These are phyloP conservation scores for Pseudogymnoascus sp. DNA, from an alignment of 2,329 filamentous ascomycete genomes.

Conservation along the genomic window DNA sequence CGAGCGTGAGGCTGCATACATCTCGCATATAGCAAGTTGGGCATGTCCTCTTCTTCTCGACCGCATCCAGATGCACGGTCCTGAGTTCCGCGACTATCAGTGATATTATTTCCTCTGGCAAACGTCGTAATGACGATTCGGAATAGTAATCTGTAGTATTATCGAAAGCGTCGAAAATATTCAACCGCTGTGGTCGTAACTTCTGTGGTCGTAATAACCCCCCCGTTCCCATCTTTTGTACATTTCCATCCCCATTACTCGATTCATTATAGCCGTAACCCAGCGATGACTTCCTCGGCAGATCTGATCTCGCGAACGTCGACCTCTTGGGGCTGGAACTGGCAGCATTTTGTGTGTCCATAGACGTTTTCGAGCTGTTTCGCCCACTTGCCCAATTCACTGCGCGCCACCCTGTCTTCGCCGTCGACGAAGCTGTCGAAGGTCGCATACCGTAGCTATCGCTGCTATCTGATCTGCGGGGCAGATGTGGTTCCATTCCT, in stretches of 20 bases:
- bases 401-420: not conserved
- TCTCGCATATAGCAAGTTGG: constrained; percentile 62
- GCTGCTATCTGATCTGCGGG: not conserved
- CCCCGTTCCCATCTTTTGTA: not conserved
- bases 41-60: constrained; percentile 41
- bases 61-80: constrained; percentile 41
- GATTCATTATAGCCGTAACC: not conserved
- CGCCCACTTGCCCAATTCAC: constrained; percentile 4
- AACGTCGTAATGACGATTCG: not conserved
- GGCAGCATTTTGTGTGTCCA: not conserved
- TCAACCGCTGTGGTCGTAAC: constrained; percentile 4
- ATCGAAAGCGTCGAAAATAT: constrained; percentile 7
- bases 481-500: constrained; percentile 1
- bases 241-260: not conserved
- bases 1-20: constrained; percentile 43
- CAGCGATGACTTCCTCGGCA: constrained; percentile 1
- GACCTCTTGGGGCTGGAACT: not conserved
- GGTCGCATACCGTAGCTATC: constrained; percentile 1
- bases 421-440: not conserved
- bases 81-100: constrained; percentile 51
- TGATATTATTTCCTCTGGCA: constrained; percentile 54
- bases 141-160: not conserved
- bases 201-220: not conserved
- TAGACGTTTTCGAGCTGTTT: not conserved
- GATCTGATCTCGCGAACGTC: not conserved